Evolutionary conservation across 345 rosid species (phyloP).

Genomic region (Eutrema yunnanense): DNA sequence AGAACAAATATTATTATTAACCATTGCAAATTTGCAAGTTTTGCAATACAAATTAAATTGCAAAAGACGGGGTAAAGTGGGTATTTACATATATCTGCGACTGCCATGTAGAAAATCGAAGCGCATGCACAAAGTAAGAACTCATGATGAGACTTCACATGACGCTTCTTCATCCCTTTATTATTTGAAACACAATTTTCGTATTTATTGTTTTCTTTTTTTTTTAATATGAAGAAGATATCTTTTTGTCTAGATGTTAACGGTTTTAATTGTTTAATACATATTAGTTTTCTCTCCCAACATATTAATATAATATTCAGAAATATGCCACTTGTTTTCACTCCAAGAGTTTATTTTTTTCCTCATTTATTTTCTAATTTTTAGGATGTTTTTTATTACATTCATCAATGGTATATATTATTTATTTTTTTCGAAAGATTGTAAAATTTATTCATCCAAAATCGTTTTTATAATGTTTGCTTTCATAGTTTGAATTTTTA

Average conservation of each 20-base stretch:
- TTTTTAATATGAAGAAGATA: neutral
- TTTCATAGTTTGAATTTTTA: too few relatives aligned
- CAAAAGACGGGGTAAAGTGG: neutral
- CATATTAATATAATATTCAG: too few relatives aligned
- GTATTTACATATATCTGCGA: conserved; percentile 5
- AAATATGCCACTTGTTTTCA: too few relatives aligned
- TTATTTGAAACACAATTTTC: neutral
- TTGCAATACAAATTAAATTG: neutral
- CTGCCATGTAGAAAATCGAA: conserved; percentile 32
- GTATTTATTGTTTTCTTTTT: neutral
- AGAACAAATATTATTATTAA: neutral
- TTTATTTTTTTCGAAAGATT: too few relatives aligned
- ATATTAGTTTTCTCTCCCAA: too few relatives aligned
- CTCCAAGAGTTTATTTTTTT: too few relatives aligned
- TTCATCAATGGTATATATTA: too few relatives aligned
- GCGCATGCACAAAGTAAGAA: conserved; percentile 33
- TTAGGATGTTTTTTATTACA: too few relatives aligned
- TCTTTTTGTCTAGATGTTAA: neutral
- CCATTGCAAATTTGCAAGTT: neutral
- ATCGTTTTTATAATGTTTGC: too few relatives aligned
- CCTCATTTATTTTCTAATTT: too few relatives aligned
- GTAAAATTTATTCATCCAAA: too few relatives aligned
- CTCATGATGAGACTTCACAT: conserved; percentile 35
- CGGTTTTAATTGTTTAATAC: too few relatives aligned
- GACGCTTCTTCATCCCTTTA: conserved; percentile 21